Base-by-base conservation (phyloP, 1,284 basidiomycete genomes). In the Fomitopsis schrenkii region DNA sequence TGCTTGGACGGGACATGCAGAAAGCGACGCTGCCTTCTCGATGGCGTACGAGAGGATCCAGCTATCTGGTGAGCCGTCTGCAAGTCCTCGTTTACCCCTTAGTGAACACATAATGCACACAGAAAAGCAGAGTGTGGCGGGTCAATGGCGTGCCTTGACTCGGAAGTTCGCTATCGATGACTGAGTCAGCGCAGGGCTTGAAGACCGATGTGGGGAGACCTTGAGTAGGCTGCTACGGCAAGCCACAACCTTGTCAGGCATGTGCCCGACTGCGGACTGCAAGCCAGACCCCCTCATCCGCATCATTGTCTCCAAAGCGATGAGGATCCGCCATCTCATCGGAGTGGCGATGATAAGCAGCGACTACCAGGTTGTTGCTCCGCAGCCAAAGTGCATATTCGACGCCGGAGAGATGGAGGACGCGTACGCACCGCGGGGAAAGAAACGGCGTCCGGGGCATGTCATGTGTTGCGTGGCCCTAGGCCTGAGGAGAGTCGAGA, bases 61-160 rank as follows among this genome's bases (percentile, higher is more conserved):
- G 68, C 73, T 75, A 36, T 74, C 79, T 61, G 75, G 58, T 60
- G 19, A 57, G 55, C 30, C 30, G 9, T 26, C 44, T 10, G 5
- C 19, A 40, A 8, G 36, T 14, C 33, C 19, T 15, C 42, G 8
- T 19, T 12, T 8, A 12, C 4, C 26, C 3, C 38, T 12, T 0
- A 42, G 26, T 42, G 22, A 26, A 12, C n/a, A 15, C 4, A 15
- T 38, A 15, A 38, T 38, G 38, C 6, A 6, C 5, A 15, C 60
- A 85, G 83, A 81, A 67, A 74, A 77, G 44, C 83, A 83, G 68
- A 74, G 79, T 0, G 76, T 84, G n/a, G 77, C 80, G 26, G 83
- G 82, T 50, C 75, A 79, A 44, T 85, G 84, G 84, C 77, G 83
- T 58, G 77, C 83, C 36, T 62, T 86, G 61, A 82, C 83, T 46